phyloP scores from a whole-genome alignment of 169 alveolate species.

The Plasmodium yoelii region DNA sequence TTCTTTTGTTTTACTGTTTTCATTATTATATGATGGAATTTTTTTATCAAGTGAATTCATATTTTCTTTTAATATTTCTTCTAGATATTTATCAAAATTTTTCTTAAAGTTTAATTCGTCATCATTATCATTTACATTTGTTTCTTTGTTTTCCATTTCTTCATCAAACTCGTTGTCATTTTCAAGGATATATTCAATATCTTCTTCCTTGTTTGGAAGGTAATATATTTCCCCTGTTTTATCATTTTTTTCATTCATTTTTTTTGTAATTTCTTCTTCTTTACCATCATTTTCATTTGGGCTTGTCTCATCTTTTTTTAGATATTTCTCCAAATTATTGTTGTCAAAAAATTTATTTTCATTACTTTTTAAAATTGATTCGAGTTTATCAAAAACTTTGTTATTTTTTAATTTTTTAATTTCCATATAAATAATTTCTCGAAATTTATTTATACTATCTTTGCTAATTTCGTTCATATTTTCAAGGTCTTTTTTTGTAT shows the following conservation, averaged over 20 bases:
- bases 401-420: slow-evolving; percentile 63
- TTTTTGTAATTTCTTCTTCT: neutral
- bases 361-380: slow-evolving; percentile 21
- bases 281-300: neutral
- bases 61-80: slow-evolving; percentile 62
- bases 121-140: neutral
- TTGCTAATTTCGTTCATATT: slow-evolving; percentile 40
- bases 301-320: neutral
- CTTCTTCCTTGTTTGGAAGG: slow-evolving; percentile 9
- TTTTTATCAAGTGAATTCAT: slow-evolving; percentile 64
- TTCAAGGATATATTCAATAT: slow-evolving; percentile 51
- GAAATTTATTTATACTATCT: slow-evolving; percentile 52
- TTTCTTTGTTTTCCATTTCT: slow-evolving; percentile 4
- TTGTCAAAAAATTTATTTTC: slow-evolving; percentile 60
- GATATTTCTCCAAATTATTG: slow-evolving; percentile 5
- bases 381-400: slow-evolving; percentile 18
- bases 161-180: slow-evolving; percentile 31
- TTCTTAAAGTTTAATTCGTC: slow-evolving; percentile 14
- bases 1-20: slow-evolving; percentile 13
- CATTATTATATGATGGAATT: slow-evolving; percentile 1
- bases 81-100: slow-evolving; percentile 53
- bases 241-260: neutral
- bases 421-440: slow-evolving; percentile 68
- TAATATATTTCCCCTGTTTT: neutral
- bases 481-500: neutral